Evolutionary conservation across 2,329 filamentous ascomycete species (phyloP).

Genomic region (Camptophora hylomeconis): DNA sequence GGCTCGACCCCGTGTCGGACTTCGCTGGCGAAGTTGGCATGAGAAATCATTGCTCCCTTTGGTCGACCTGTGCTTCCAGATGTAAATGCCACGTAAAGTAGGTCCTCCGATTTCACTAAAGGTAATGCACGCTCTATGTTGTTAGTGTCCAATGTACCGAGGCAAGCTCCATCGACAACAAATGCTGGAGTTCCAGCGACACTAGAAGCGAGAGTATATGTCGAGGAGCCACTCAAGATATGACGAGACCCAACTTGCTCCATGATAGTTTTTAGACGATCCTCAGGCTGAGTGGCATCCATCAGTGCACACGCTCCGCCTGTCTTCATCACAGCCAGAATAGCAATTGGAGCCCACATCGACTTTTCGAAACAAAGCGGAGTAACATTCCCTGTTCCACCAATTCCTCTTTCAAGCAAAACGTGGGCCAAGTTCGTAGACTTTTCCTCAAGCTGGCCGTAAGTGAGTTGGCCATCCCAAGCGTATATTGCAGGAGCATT

Average conservation of each 20-base stretch:
- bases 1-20: slow-evolving; percentile 36
- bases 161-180: slow-evolving; percentile 20
- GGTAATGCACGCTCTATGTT: neutral
- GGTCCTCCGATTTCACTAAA: neutral
- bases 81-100: slow-evolving; percentile 25
- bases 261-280: slow-evolving; percentile 22
- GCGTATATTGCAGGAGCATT: slow-evolving; percentile 21
- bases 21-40: slow-evolving; percentile 21
- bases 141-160: too few species aligned
- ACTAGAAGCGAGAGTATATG: slow-evolving; percentile 19
- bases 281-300: slow-evolving; percentile 27
- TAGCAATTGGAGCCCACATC: slow-evolving; percentile 27
- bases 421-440: slow-evolving; percentile 25
- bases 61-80: slow-evolving; percentile 20
- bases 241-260: slow-evolving; percentile 25
- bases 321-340: slow-evolving; percentile 27
- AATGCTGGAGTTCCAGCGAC: slow-evolving; percentile 20
- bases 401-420: slow-evolving; percentile 25
- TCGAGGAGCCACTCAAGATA: too few species aligned
- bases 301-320: slow-evolving; percentile 28
- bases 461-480: slow-evolving; percentile 29
- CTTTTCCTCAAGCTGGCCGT: slow-evolving; percentile 21
- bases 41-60: slow-evolving; percentile 24
- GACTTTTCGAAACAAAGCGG: slow-evolving; percentile 30
- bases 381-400: slow-evolving; percentile 25